phyloP scores from a whole-genome alignment of 1,139 yeast genomes.

The Protomyces gravidus region DNA sequence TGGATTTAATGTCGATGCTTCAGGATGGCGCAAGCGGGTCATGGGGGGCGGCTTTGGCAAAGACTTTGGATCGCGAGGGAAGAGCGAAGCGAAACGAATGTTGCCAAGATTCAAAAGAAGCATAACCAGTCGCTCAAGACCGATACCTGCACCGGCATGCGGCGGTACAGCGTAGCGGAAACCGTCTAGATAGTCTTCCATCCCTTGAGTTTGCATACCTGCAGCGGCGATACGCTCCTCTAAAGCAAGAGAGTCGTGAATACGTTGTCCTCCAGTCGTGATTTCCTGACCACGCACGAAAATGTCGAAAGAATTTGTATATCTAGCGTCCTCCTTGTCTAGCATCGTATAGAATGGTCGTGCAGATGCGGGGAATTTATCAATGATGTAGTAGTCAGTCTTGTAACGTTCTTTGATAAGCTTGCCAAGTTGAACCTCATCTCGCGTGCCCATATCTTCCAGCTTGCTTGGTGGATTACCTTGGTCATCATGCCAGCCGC shows the following conservation, averaged over 20 bases:
- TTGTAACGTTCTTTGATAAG: conserved; percentile 88
- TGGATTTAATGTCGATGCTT: conserved; percentile 11
- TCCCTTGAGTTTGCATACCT: conserved; percentile 79
- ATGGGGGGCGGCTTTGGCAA: conserved; percentile 45
- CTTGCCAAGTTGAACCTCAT: conserved; percentile 87
- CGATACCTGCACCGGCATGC: conserved; percentile 99
- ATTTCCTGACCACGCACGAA: conserved; percentile 99
- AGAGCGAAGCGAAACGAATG: conserved; percentile 91
- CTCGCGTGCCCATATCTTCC: conserved; percentile 78
- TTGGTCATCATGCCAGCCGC: conserved; percentile 45
- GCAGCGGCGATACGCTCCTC: conserved; percentile 75
- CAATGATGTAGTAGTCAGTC: conserved; percentile 95
- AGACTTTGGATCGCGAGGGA: conserved; percentile 98
- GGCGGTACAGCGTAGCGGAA: conserved; percentile 95
- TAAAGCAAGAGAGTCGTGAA: conserved; percentile 84
- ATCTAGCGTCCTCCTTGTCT: conserved; percentile 73
- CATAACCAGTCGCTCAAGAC: conserved; percentile 97
- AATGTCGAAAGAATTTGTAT: conserved; percentile 68
- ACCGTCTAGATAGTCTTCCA: conserved; percentile 85
- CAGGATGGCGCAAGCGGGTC: neutral
- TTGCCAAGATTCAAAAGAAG: conserved; percentile 93
- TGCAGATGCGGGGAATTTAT: conserved; percentile 91
- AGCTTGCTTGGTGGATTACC: conserved; percentile 40
- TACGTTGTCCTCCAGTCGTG: conserved; percentile 97
- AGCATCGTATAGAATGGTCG: conserved; percentile 99